Evolutionary conservation across 106 monocot genomes (phyloP), one percentile per base, ranked within the genome.

Genomic region (Narthecium ossifragum): DNA sequence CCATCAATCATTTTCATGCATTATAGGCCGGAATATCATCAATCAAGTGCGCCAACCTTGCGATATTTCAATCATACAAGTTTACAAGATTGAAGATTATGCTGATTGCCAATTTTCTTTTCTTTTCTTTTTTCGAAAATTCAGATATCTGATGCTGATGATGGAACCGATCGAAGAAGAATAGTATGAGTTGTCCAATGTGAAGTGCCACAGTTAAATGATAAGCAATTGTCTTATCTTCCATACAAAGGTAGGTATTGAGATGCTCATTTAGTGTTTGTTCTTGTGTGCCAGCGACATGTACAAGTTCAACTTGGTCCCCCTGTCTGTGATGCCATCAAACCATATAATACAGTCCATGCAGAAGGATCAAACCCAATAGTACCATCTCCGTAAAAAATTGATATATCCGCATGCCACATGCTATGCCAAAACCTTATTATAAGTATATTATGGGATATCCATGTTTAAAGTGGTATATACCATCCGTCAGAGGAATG

Each of bases 361-460:
- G 88, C 73, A n/a, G 71, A 63, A 48, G 88, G 88, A 64, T 80
- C 37, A 14, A n/a, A 74, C 80, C 88, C 83, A 88, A 54, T 88
- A 88, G 39, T 67, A 73, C 88, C 88, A 88, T 62, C 85, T 75
- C 90, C 90, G 82, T 81, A 81, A 90, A 36, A 55, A n/a, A n/a
- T n/a, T n/a, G n/a, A n/a, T n/a, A n/a, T n/a, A n/a, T n/a, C n/a
- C n/a, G n/a, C n/a, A n/a, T n/a, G n/a, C n/a, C n/a, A n/a, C n/a
- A n/a, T n/a, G n/a, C n/a, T n/a, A n/a, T n/a, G n/a, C n/a, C n/a
- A n/a, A n/a, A n/a, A n/a, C n/a, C n/a, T n/a, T n/a, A n/a, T n/a
- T n/a, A n/a, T n/a, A n/a, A n/a, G n/a, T n/a, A n/a, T n/a, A n/a
- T n/a, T n/a, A n/a, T n/a, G n/a, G n/a, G n/a, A n/a, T n/a, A n/a